Evolutionary conservation across 495 filamentous ascomycete genomes (phyloP), one percentile per base, ranked within the genome.

Genomic region (Hypoxylon lienhwacheense): DNA sequence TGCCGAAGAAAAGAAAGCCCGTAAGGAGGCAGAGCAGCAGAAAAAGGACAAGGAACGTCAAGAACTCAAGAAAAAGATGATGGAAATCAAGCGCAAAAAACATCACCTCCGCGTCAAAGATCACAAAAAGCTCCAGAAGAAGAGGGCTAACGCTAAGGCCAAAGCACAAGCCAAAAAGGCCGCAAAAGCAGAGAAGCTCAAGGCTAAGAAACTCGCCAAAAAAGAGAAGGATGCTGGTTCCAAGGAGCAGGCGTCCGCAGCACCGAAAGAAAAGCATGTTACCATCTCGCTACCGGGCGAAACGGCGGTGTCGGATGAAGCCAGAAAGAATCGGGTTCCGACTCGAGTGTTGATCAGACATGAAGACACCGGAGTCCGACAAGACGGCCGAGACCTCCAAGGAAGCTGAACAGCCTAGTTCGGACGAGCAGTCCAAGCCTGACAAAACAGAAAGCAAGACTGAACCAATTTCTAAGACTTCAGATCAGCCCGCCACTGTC

Each of bases 1-100:
- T 4, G 73, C 84, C n/a, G 73, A 79, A 45, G 85, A 90, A 61
- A 85, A 83, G 66, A 59, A 68, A 51, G 77, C 73, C 1, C 68
- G 70, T 7, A 68, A 75, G 53, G 69, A 70, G 7, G 62, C 64
- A 16, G 67, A 71, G 40, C 66, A 69, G 37, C 67, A 63, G 33
- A 65, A 72, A 45, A 66, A 70, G 52, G 71, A 80, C 16, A 78
- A 84, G 57, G 79, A 78, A 40, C 73, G 78, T 15, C 76, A 73
- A 69, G 76, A 79, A 39, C 69, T 72, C 16, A 72, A 74, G 37
- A 77, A 78, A 26, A 78, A 79, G 49, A 59, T 73, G 28, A 69
- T 69, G 49, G 75, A 75, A 7, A 66, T 73, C 34, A 61, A 67
- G 3, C 59, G 75, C 33, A 52, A 52, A 5, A 55, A 61, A 33